These are phyloP conservation scores for Calophaca sinica DNA, from an alignment of 306 rosid species.

Conservation along the genomic window DNA sequence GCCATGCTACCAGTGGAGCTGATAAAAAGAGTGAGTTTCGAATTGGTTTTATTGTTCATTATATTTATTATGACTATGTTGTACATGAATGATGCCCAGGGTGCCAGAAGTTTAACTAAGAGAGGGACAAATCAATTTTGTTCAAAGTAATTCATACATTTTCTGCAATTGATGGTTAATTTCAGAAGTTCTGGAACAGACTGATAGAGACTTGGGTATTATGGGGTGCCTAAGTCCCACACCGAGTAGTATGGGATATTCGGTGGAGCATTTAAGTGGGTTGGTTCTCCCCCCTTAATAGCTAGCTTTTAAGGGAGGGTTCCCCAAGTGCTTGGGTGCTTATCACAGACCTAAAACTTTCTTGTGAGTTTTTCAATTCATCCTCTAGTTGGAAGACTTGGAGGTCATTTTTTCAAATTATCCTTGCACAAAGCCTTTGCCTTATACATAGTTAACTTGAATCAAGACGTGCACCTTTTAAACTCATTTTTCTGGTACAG, in stretches of 20 bases:
- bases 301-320: no score
- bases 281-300: no score
- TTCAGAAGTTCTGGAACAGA: slow-evolving; percentile 20
- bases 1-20: slow-evolving; percentile 91
- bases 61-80: slow-evolving; percentile 22
- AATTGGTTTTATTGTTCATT: slow-evolving; percentile 35
- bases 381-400: slow-evolving; percentile 24
- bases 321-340: no score
- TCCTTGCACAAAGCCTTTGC: neutral
- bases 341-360: neutral
- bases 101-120: neutral
- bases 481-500: neutral
- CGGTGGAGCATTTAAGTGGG: no score
- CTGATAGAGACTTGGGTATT: no score
- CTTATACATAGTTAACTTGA: slow-evolving; percentile 4
- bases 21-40: slow-evolving; percentile 78
- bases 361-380: slow-evolving; percentile 14
- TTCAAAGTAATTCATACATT: neutral
- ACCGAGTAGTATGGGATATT: no score
- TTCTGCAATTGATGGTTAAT: slow-evolving; percentile 33
- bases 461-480: slow-evolving; percentile 4
- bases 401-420: slow-evolving; percentile 26
- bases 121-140: neutral
- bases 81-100: slow-evolving; percentile 12
- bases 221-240: no score